Evolutionary conservation across 768 basidiomycete species (phyloP).

Genomic region (Gymnopilus dilepis): DNA sequence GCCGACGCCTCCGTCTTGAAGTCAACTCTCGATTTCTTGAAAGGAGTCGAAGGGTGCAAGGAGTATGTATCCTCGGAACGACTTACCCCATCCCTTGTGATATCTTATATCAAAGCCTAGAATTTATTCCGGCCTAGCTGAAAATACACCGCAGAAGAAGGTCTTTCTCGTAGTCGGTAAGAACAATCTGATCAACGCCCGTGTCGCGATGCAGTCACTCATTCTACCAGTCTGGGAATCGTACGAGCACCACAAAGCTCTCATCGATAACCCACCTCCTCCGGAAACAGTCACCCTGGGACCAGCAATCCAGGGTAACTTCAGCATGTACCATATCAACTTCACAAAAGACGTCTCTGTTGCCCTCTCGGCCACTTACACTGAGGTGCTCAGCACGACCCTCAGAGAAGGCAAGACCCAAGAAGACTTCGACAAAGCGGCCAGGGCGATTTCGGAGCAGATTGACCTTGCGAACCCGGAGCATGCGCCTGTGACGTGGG

Average conservation of each 20-base stretch:
- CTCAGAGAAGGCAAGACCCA: conserved; percentile 24
- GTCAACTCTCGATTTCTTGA: conserved; percentile 10
- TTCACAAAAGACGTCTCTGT: conserved; percentile 11
- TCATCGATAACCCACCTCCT: conserved; percentile 17
- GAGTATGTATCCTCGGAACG: neutral
- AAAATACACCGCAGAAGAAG: neutral
- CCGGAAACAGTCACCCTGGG: conserved; percentile 14
- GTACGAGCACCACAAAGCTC: conserved; percentile 21
- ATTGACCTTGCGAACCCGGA: conserved; percentile 3
- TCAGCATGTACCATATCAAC: conserved; percentile 22
- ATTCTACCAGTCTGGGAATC: conserved; percentile 29
- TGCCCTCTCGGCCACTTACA: conserved; percentile 18
- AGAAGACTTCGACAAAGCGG: neutral
- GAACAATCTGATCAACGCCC: no score
- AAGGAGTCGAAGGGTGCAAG: conserved; percentile 7
- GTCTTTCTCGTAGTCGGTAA: conserved; percentile 3
- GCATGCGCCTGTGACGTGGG: conserved; percentile 17
- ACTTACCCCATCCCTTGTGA: no score
- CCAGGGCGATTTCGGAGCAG: conserved; percentile 10
- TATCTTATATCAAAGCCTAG: neutral
- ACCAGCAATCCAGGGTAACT: conserved; percentile 9
- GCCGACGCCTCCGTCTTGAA: conserved; percentile 4
- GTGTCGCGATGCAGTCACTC: no score
- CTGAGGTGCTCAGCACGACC: conserved; percentile 17
- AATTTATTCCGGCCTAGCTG: conserved; percentile 13